A percentile compares a stretch with the other conserved stretches of the same genome.
phyloP scores from a whole-genome alignment of 306 rosid species.

The Quercus gilva region DNA sequence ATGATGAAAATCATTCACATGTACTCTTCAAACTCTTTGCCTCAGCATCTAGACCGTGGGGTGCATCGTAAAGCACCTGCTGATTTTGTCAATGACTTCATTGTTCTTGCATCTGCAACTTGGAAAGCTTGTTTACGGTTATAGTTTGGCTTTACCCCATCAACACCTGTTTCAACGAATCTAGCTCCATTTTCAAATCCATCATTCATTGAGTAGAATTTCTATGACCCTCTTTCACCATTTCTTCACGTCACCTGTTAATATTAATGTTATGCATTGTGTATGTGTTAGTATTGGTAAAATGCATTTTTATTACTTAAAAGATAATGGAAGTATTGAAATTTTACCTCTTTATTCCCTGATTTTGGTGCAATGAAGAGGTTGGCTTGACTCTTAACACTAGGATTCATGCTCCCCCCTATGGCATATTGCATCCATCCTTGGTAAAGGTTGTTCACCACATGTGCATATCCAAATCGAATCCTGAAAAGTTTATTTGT shows the following conservation, averaged over 20 bases:
- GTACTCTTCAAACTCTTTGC: neutral
- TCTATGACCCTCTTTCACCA: conserved; percentile 1
- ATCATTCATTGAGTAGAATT: conserved; percentile 33
- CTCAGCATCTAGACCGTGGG: conserved; percentile 18
- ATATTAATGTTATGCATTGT: too few species aligned
- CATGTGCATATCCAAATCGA: neutral
- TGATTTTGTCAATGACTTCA: conserved; percentile 22
- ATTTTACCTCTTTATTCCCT: conserved; percentile 29
- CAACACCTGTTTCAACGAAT: conserved; percentile 9
- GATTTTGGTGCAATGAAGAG: conserved; percentile 39
- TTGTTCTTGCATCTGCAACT: conserved; percentile 23
- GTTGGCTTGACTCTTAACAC: conserved; percentile 42
- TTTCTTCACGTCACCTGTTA: conserved; percentile 28
- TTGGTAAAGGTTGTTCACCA: conserved; percentile 7
- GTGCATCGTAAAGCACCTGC: conserved; percentile 21
- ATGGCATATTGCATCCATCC: neutral
- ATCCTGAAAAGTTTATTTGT: neutral
- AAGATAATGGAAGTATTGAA: neutral
- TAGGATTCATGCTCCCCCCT: neutral
- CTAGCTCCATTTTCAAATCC: conserved; percentile 41
- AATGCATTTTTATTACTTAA: too few species aligned
- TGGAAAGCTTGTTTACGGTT: conserved; percentile 5
- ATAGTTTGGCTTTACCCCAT: conserved; percentile 20
- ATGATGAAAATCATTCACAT: too few species aligned
- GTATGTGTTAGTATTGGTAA: too few species aligned